Percentiles rank a stretch among this genome's conserved stretches.
Evolutionary conservation across 106 monocot genomes (phyloP).

Genomic region (Dactylorhiza incarnata): DNA sequence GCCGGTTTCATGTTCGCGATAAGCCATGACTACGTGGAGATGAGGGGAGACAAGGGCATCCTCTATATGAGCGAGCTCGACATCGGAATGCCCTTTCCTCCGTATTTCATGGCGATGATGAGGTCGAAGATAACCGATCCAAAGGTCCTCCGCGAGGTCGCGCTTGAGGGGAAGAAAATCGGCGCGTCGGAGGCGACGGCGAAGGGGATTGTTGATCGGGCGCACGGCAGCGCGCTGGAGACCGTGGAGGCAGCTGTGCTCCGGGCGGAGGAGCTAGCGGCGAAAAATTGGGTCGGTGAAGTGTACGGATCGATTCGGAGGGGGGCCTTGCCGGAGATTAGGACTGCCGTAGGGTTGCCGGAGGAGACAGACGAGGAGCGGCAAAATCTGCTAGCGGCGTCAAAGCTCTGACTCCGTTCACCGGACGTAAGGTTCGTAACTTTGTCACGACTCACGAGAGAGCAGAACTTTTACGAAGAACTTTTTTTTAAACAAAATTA

Average conservation of each 20-base stretch:
- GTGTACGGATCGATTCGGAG: constrained; percentile 38
- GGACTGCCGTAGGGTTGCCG: constrained; percentile 17
- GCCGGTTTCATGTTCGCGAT: constrained; percentile 56
- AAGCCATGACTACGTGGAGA: constrained; percentile 36
- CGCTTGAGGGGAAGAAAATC: constrained; percentile 30
- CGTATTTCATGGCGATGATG: constrained; percentile 28
- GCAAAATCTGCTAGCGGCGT: not conserved
- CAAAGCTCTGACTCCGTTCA: constrained; percentile 6
- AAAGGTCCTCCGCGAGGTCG: constrained; percentile 16
- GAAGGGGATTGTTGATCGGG: constrained; percentile 42
- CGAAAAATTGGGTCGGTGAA: constrained; percentile 36
- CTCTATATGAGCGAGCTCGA: constrained; percentile 60
- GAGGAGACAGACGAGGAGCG: constrained; percentile 15
- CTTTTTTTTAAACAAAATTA: too few species aligned
- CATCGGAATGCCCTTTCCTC: constrained; percentile 21
- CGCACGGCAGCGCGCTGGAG: constrained; percentile 24
- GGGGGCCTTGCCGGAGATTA: constrained; percentile 26
- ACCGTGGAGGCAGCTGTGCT: constrained; percentile 32
- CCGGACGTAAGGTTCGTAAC: too few species aligned
- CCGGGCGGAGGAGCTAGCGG: constrained; percentile 44
- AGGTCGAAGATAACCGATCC: constrained; percentile 36
- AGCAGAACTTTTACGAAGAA: too few species aligned
- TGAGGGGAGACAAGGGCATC: constrained; percentile 47
- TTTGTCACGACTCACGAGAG: too few species aligned
- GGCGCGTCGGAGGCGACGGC: constrained; percentile 28